These are phyloP conservation scores for Rosa hybrid DNA, from an alignment of 331 rosid genomes.

Conservation along the genomic window DNA sequence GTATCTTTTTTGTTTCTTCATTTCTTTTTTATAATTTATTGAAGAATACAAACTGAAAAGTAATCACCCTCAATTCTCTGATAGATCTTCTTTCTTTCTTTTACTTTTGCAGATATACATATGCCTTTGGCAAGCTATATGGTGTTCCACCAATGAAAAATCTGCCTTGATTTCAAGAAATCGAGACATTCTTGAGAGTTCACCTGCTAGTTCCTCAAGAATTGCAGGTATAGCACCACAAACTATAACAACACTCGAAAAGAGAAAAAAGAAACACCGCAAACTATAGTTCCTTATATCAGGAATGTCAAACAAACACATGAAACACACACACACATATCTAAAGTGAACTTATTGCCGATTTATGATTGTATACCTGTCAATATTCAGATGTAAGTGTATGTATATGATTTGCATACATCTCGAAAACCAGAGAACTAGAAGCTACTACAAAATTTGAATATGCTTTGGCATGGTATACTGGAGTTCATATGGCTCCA, in stretches of 20 bases:
- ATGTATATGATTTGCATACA: neutral
- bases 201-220: constrained; percentile 15
- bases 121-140: constrained; percentile 40
- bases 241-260: neutral
- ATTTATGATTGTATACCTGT: neutral
- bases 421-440: constrained; percentile 9
- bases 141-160: neutral
- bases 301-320: neutral
- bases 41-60: constrained; percentile 3
- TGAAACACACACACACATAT: neutral
- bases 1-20: neutral
- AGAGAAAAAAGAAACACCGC: neutral
- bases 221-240: constrained; percentile 19
- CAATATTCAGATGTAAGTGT: constrained; percentile 4
- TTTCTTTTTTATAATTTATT: neutral
- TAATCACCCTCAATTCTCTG: constrained; percentile 1
- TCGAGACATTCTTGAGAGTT: constrained; percentile 4
- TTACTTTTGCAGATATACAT: constrained; percentile 56
- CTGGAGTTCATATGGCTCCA: neutral
- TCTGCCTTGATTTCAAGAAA: constrained; percentile 4
- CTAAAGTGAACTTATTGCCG: neutral
- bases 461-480: neutral
- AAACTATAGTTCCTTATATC: constrained; percentile 6
- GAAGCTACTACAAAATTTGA: neutral
- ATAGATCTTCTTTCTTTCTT: constrained; percentile 15